A percentile compares a stretch with the other conserved stretches of the same genome.
phyloP scores from a whole-genome alignment of 257 asterid species.

The Craterostigma plantagineum region DNA sequence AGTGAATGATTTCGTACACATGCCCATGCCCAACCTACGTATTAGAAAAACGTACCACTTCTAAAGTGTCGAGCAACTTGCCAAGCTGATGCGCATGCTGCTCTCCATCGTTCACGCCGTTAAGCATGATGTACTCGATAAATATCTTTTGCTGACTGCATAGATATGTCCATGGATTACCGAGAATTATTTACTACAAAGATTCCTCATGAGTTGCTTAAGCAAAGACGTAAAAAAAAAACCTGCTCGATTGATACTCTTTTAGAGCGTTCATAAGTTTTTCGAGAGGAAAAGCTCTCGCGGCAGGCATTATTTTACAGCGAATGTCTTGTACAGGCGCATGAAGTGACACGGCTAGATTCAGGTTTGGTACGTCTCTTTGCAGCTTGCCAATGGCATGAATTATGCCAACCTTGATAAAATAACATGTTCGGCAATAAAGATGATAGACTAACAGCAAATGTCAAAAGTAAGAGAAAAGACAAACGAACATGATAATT shows the following conservation, averaged over 20 bases:
- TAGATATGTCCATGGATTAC: slow-evolving; percentile 16
- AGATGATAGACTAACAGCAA: too few species aligned
- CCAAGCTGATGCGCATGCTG: slow-evolving; percentile 93
- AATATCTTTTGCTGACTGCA: slow-evolving; percentile 84
- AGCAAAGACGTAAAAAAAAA: slow-evolving; percentile 5
- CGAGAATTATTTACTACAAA: slow-evolving; percentile 7
- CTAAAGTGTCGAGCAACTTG: slow-evolving; percentile 46
- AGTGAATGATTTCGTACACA: not conserved
- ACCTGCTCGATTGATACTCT: slow-evolving; percentile 76
- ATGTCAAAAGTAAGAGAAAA: too few species aligned
- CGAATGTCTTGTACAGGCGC: slow-evolving; percentile 95
- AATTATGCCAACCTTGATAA: slow-evolving; percentile 77
- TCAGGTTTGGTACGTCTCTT: slow-evolving; percentile 54
- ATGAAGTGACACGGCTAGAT: slow-evolving; percentile 88
- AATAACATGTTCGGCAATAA: too few species aligned
- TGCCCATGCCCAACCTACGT: not conserved
- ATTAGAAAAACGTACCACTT: slow-evolving; percentile 36
- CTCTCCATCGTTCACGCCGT: slow-evolving; percentile 79
- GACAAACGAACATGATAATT: too few species aligned
- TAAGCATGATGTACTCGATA: slow-evolving; percentile 96
- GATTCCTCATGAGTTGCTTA: not conserved
- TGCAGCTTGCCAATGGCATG: slow-evolving; percentile 80
- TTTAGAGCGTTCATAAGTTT: slow-evolving; percentile 59
- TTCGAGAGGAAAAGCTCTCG: slow-evolving; percentile 87
- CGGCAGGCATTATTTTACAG: slow-evolving; percentile 98